A percentile compares a stretch with the other conserved stretches of the same genome.
phyloP scores from a whole-genome alignment of 768 basidiomycete genomes.

The Auricularia sp. region DNA sequence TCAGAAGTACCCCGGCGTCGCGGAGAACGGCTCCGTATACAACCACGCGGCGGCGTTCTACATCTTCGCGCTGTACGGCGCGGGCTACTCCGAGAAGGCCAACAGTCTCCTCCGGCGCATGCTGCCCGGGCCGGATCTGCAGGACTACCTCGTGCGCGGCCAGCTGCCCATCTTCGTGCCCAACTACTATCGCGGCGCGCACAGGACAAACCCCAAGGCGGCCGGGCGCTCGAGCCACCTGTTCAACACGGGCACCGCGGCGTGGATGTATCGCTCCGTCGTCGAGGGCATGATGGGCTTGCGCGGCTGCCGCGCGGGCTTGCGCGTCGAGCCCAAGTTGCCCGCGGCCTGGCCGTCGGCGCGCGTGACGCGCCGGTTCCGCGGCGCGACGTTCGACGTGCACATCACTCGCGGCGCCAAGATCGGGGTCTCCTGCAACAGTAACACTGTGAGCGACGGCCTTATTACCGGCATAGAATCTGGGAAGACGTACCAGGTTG shows the following conservation, averaged over 20 bases:
- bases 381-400: conserved; percentile 1
- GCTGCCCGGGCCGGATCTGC: neutral
- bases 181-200: conserved; percentile 3
- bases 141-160: conserved; percentile 1
- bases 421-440: neutral
- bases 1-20: conserved; percentile 2
- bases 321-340: neutral
- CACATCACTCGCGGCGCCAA: neutral
- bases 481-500: neutral
- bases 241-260: neutral
- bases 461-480: neutral
- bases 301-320: neutral
- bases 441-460: neutral
- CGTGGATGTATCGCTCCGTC: neutral
- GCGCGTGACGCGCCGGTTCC: neutral
- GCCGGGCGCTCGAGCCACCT: neutral
- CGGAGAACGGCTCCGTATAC: conserved; percentile 2
- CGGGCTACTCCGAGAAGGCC: neutral
- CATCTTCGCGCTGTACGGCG: conserved; percentile 2
- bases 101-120: neutral
- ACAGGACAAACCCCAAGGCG: neutral
- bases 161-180: conserved; percentile 2
- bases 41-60: conserved; percentile 3
- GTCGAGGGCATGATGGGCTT: neutral
- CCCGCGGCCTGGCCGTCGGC: neutral